These are phyloP conservation scores for Amanita pseudoporphyria DNA, from an alignment of 768 basidiomycete species.

Conservation along the genomic window DNA sequence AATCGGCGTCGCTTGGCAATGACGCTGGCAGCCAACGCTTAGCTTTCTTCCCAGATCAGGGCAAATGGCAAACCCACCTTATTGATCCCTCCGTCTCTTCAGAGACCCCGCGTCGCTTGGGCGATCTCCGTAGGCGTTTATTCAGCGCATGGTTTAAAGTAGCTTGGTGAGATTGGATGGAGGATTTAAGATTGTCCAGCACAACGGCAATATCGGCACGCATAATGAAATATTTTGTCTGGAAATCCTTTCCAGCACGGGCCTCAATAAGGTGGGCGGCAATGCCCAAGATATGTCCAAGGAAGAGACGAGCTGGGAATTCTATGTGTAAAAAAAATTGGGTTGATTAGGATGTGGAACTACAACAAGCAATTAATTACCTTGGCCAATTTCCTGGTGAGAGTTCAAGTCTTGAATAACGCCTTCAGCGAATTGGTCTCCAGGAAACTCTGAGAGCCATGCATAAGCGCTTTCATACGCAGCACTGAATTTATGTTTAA, in stretches of 20 bases:
- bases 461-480: slow-evolving; percentile 27
- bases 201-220: slow-evolving; percentile 21
- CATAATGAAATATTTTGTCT: slow-evolving; percentile 18
- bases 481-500: slow-evolving; percentile 19
- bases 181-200: slow-evolving; percentile 22
- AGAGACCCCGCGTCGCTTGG: slow-evolving; percentile 37
- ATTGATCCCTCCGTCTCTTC: slow-evolving; percentile 25
- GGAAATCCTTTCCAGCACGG: slow-evolving; percentile 6
- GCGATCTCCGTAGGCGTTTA: slow-evolving; percentile 32
- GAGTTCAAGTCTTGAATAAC: slow-evolving; percentile 33
- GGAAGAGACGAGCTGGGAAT: slow-evolving; percentile 10
- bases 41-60: not conserved
- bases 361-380: slow-evolving; percentile 20
- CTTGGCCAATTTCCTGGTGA: slow-evolving; percentile 35
- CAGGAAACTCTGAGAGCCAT: slow-evolving; percentile 28
- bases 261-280: slow-evolving; percentile 11
- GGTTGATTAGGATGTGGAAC: slow-evolving; percentile 21
- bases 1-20: slow-evolving; percentile 35
- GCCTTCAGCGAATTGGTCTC: slow-evolving; percentile 21
- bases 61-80: slow-evolving; percentile 23
- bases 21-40: slow-evolving; percentile 6
- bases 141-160: slow-evolving; percentile 29
- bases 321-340: slow-evolving; percentile 19
- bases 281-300: slow-evolving; percentile 9
- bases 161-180: slow-evolving; percentile 24